Conservation (phyloP, 2,329 filamentous ascomycete species). For the Penicillium sp. region DNA sequence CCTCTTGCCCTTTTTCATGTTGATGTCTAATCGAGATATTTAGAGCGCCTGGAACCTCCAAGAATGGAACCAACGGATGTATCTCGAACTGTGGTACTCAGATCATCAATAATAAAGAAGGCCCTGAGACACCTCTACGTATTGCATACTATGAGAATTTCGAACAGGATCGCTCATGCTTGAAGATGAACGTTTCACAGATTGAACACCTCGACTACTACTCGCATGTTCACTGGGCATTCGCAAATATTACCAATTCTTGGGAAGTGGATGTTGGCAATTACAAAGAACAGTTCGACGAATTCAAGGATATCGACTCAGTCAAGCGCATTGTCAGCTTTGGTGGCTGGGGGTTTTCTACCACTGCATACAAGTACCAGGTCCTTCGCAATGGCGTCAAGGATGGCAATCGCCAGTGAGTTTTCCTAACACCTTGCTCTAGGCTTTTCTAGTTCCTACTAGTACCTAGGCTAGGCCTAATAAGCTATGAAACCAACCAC, state of each 20-base stretch:
- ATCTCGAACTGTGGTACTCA: background rate
- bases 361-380: background rate
- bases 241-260: background rate
- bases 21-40: too few relatives aligned
- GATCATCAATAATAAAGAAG: background rate
- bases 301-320: background rate
- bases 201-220: background rate
- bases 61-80: conserved; percentile 22
- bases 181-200: background rate
- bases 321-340: background rate
- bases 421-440: background rate
- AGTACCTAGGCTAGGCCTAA: too few relatives aligned
- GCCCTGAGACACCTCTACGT: background rate
- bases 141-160: background rate
- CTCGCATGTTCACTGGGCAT: background rate
- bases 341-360: background rate
- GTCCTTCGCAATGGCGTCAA: background rate
- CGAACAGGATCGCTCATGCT: background rate
- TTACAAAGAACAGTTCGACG: background rate
- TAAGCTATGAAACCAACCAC: too few relatives aligned
- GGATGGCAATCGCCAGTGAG: background rate
- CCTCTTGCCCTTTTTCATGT: too few relatives aligned
- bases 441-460: too few relatives aligned
- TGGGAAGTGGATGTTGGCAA: background rate
- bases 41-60: conserved; percentile 42